Percentiles rank a stretch among this genome's conserved stretches.
Conservation (phyloP, 129 eudicot species). For the Flaveria ramosissima region DNA sequence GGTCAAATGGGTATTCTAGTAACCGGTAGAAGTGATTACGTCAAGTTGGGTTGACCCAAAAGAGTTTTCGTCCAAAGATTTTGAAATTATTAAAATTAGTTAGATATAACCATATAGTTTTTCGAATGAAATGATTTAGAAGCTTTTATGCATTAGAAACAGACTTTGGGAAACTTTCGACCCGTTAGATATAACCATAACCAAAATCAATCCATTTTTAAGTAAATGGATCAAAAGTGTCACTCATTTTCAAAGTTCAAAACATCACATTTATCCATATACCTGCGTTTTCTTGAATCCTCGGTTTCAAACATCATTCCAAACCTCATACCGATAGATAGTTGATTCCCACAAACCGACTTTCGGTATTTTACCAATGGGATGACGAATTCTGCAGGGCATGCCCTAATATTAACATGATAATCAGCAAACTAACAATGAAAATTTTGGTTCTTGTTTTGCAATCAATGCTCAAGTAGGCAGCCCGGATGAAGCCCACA, state of each 20-base stretch:
- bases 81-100: background rate
- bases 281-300: slow-evolving; percentile 96
- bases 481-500: background rate
- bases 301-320: slow-evolving; percentile 99
- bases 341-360: slow-evolving; percentile 68
- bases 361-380: slow-evolving; percentile 72
- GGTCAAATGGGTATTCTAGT: slow-evolving; percentile 1
- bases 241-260: background rate
- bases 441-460: background rate
- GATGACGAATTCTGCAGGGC: slow-evolving; percentile 92
- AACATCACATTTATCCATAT: background rate
- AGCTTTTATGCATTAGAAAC: background rate
- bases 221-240: background rate
- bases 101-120: background rate
- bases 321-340: slow-evolving; percentile 92
- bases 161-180: background rate
- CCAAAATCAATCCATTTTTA: background rate
- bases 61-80: background rate
- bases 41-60: background rate
- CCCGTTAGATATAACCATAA: background rate
- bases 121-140: background rate
- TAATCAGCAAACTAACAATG: slow-evolving; percentile 32
- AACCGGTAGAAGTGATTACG: background rate
- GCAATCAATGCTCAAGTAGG: background rate
- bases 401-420: slow-evolving; percentile 57